Evolutionary conservation across 2,329 filamentous ascomycete genomes (phyloP), one percentile per base, ranked within the genome.

Genomic region (Gyromitra esculenta): DNA sequence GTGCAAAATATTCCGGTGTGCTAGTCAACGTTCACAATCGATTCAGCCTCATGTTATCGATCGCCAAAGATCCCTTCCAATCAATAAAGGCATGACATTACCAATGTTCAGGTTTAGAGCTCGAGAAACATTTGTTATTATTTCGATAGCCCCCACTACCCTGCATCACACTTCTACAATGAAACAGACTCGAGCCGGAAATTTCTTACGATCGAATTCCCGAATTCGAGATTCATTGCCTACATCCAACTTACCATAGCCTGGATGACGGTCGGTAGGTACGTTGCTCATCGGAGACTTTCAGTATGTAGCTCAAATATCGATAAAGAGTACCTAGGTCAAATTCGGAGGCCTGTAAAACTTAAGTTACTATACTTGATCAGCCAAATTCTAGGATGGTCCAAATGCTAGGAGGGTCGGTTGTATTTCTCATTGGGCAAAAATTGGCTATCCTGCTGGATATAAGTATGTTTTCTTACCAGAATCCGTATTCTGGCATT

Each of bases 201-300:
- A 21, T 52, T 52, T 52, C 18, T 52, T 52, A 4, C 48, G 48
- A 52, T 52, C 48, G n/a, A 15, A 25, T 56, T 56, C 52, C 52
- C 13, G 52, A 56, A 56, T n/a, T 35, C 5, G 35, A 31, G 25
- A 31, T 35, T 31, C 11, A 56, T 35, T 37, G 13, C 25, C 25
- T 31, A 3, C 2, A 31, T 3, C 25, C 52, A 57, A 15, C 52
- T 70, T 41, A 45, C 41, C 52, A 31, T n/a, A 62, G 52, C 66
- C 66, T 52, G 56, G 66, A 39, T 57, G 43, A 41, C 31, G 66
- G 66, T 69, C 15, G 39, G 21, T 35, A 50, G 37, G 18, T 39
- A 37, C 54, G 39, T 31, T 31, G 25, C 3, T 35, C n/a, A 60
- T 15, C 25, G n/a, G 25, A 25, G 56, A 50, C 21, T 15, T 15